Evolutionary conservation across 164 flowering plant genomes (phyloP), one percentile per base, ranked within the genome.

Genomic region (Echeveria elegans): DNA sequence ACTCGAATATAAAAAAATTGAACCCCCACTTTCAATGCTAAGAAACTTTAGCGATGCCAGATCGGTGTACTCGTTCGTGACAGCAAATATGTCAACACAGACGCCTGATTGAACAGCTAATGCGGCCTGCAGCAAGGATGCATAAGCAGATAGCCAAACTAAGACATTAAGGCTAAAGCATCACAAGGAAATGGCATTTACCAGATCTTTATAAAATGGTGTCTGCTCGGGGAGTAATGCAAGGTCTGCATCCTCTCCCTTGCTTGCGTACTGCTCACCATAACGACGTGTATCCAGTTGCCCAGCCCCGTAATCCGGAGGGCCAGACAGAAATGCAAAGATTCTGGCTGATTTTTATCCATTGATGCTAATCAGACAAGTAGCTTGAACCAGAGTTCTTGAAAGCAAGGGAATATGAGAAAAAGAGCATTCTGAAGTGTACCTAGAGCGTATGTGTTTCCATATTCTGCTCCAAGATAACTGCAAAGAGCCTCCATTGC

Each of bases 21-120:
- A 87, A 38, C 97, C 99, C 41, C 99, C 99, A 83, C 99, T 92
- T 63, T 92, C 97, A 71, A 95, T 92, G 69, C 99, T 91, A 61
- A 95, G 88, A 80, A 92, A 95, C 75, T 95, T 95, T 26, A 95
- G 81, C 31, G 99, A 95, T 45, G 99, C 99, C 77, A 95, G 77
- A 76, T 95, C 99, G 29, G 97, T 92, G 69, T 95, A 95, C 76
- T 95, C 99, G 74, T 95, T 95, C 74, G 99, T 95, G 26, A 95
- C 90, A 75, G 97, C 97, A 86, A 95, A 92, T 76, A 95, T 75
- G 78, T 95, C 99, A 65, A 95, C 97, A 71, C 97, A 95, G 67
- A 89, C 99, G 82, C 99, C 99, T 76, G 97, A 76, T 95, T 95
- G 99, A 75, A 92, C 99, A 80, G 99, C 99, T 30, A 87, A 86